phyloP scores from a whole-genome alignment of 179 eudicot genomes.

The Actinidia arguta region DNA sequence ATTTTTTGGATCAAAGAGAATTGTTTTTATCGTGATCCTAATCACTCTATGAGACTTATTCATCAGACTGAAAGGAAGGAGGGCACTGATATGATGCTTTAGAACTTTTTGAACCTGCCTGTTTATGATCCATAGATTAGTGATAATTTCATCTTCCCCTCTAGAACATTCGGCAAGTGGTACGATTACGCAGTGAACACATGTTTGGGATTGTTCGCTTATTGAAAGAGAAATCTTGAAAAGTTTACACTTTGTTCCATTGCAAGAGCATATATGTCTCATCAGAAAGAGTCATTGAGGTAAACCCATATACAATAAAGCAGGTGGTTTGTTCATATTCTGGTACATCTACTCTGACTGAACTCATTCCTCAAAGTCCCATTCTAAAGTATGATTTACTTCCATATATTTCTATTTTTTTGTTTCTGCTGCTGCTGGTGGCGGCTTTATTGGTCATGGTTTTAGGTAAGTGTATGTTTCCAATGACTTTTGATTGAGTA shows the following conservation, averaged over 20 bases:
- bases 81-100: neutral
- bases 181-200: neutral
- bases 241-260: neutral
- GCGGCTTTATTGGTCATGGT: neutral
- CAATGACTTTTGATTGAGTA: neutral
- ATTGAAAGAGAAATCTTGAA: no score
- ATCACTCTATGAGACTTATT: conserved; percentile 5
- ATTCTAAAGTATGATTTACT: neutral
- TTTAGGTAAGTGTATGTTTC: neutral
- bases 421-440: neutral
- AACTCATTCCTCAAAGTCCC: neutral
- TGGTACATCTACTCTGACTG: neutral
- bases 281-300: conserved; percentile 6
- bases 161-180: neutral
- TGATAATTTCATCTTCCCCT: neutral
- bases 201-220: conserved; percentile 4
- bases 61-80: neutral
- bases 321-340: neutral
- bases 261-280: neutral
- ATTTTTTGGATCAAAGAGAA: neutral
- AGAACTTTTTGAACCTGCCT: conserved; percentile 7
- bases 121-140: neutral
- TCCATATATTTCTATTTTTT: neutral
- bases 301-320: no score
- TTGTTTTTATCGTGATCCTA: neutral